phyloP scores from a whole-genome alignment of 768 basidiomycete species.

The Boletales sp. region DNA sequence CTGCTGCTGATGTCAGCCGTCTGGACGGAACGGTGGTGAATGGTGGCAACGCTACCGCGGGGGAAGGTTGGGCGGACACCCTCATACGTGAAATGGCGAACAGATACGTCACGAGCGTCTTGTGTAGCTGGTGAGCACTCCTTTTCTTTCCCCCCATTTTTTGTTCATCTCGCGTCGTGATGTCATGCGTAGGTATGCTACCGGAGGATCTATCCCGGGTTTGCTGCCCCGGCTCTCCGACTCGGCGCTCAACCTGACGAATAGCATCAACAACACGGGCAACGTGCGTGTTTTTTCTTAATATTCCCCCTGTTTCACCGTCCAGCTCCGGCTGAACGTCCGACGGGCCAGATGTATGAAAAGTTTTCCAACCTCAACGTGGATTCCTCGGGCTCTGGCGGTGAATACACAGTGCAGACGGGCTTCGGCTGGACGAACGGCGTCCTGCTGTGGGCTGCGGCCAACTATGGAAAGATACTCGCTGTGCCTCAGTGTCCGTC shows the following conservation, averaged over 20 bases:
- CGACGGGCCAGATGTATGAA: constrained; percentile 67
- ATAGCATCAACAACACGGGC: constrained; percentile 64
- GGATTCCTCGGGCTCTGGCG: constrained; percentile 74
- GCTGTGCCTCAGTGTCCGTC: constrained; percentile 62
- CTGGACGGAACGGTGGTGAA: constrained; percentile 56
- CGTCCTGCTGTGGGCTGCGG: constrained; percentile 70
- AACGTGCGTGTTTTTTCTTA: constrained; percentile 53
- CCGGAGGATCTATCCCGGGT: constrained; percentile 78
- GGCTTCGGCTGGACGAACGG: constrained; percentile 93
- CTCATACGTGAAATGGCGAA: constrained; percentile 77
- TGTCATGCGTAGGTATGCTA: constrained; percentile 58
- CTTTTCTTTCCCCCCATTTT: background rate
- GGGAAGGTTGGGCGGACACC: constrained; percentile 63
- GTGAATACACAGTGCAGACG: constrained; percentile 86
- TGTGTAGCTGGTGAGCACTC: constrained; percentile 79
- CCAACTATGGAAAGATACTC: constrained; percentile 58
- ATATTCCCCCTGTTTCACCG: no score
- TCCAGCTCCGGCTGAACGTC: no score
- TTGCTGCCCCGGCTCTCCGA: constrained; percentile 68
- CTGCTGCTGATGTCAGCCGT: constrained; percentile 58
- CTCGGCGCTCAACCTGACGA: constrained; percentile 64
- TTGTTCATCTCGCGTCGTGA: background rate
- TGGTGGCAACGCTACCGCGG: constrained; percentile 57
- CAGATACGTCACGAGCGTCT: constrained; percentile 74
- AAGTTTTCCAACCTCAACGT: constrained; percentile 81